Percentiles rank a stretch among this genome's conserved stretches.
Conservation (phyloP, 208 protist species). For the Leishmania tropica region DNA sequence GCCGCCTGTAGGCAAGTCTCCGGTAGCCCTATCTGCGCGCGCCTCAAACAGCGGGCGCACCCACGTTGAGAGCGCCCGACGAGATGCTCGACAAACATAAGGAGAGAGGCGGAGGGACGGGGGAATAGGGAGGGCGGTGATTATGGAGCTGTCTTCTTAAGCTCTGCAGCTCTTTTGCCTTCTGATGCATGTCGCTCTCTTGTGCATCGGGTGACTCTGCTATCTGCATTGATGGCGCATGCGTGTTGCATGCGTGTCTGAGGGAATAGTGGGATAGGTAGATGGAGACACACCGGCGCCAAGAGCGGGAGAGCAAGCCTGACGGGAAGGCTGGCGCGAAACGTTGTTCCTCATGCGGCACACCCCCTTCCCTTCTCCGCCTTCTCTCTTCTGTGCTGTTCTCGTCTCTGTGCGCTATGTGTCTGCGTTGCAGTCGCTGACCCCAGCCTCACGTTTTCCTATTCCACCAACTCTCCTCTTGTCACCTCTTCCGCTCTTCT, state of each 20-base stretch:
- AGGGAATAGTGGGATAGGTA: neutral
- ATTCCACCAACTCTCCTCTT: neutral
- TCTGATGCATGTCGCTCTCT: neutral
- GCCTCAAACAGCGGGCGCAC: neutral
- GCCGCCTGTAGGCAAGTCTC: neutral
- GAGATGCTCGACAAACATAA: neutral
- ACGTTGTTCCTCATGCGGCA: neutral
- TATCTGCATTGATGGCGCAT: neutral
- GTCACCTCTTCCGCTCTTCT: neutral
- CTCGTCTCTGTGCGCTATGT: neutral
- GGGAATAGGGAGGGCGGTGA: too few relatives aligned
- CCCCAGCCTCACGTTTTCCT: neutral
- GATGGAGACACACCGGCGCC: neutral
- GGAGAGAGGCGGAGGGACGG: neutral
- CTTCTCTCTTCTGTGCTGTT: neutral
- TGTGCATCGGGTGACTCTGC: neutral
- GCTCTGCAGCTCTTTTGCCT: neutral
- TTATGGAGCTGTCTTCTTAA: neutral
- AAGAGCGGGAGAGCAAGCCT: neutral
- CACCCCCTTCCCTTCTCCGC: neutral
- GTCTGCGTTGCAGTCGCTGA: neutral
- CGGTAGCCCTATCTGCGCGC: neutral
- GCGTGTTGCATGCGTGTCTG: neutral
- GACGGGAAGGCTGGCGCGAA: neutral
- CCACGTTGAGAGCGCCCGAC: neutral